Evolutionary conservation across 441 rosid genomes (phyloP), one percentile per base, ranked within the genome.

Genomic region (Croton laevigatus): DNA sequence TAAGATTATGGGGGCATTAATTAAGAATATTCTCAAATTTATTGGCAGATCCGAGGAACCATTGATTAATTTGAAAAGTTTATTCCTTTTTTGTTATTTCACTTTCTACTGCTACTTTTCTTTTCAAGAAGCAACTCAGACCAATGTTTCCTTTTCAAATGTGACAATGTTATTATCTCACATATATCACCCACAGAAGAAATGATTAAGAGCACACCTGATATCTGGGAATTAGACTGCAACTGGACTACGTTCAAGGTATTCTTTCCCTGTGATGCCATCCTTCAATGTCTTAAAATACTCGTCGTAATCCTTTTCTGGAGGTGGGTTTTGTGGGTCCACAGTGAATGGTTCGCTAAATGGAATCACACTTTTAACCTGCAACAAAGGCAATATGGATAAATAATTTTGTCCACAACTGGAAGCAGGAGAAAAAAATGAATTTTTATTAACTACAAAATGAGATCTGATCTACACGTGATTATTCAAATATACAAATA

Each of bases 361-460:
- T 14, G 95, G 98, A 75, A 91, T 78, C 12, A 81, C 84, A 78
- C 97, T 91, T 82, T 86, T 90, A 58, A 93, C 98, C 98, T 93
- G 91, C 65, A 45, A 65, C 57, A 71, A 68, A 46, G 66, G 32
- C 32, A 27, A 27, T 32, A 32, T 59, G 23, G n/a, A 62, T 64
- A 34, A 44, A 66, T n/a, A 27, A 59, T 45, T 52, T n/a, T 60
- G 46, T 65, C 4, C 32, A 37, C 71, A 68, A 7, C 34, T 51
- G 49, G 64, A 58, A 44, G 20, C 37, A 13, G 8, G 6, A 14
- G 51, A 16, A 58, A 32, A 38, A 49, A 60, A 48, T 14, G 49
- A 8, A 20, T 44, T 66, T 45, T 64, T 66, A 58, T 65, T 19
- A 27, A 20, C 19, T 19, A 36, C 45, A 69, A 3, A 27, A 27